Evolutionary conservation across 768 basidiomycete genomes (phyloP).

Genomic region (Candolleomyces aberdarensis): DNA sequence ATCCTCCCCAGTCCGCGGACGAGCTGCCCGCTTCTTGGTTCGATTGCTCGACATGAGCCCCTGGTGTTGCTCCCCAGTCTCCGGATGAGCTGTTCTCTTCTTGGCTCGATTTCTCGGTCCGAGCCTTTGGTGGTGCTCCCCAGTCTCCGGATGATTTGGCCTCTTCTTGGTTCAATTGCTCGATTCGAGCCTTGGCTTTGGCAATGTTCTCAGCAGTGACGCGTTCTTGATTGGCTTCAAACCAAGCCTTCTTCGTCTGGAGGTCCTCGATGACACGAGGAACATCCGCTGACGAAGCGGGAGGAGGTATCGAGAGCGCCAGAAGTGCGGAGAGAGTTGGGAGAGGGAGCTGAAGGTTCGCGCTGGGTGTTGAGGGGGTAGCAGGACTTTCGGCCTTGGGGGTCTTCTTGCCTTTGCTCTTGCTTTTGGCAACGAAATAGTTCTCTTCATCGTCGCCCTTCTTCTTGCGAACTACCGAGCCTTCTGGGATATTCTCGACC

Average conservation of each 20-base stretch:
- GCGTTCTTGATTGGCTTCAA: conserved; percentile 84
- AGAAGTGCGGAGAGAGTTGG: conserved; percentile 87
- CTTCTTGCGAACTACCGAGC: conserved; percentile 81
- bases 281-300: conserved; percentile 70
- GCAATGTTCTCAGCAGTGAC: conserved; percentile 77
- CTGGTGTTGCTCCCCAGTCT: too few species aligned
- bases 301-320: conserved; percentile 86
- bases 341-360: conserved; percentile 70
- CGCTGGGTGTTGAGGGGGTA: conserved; percentile 21
- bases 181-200: conserved; percentile 57
- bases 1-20: too few species aligned
- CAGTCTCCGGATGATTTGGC: background rate
- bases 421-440: conserved; percentile 77
- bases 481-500: conserved; percentile 47
- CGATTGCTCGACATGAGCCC: too few species aligned
- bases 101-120: too few species aligned
- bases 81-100: too few species aligned
- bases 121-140: too few species aligned
- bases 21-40: too few species aligned
- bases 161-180: background rate
- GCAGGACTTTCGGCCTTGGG: conserved; percentile 33
- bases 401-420: conserved; percentile 51
- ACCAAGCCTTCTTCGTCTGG: conserved; percentile 94
- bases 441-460: conserved; percentile 83
- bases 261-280: conserved; percentile 86